phyloP scores from a whole-genome alignment of 2,329 filamentous ascomycete species.

The Sclerotinia sclerotiorum region DNA sequence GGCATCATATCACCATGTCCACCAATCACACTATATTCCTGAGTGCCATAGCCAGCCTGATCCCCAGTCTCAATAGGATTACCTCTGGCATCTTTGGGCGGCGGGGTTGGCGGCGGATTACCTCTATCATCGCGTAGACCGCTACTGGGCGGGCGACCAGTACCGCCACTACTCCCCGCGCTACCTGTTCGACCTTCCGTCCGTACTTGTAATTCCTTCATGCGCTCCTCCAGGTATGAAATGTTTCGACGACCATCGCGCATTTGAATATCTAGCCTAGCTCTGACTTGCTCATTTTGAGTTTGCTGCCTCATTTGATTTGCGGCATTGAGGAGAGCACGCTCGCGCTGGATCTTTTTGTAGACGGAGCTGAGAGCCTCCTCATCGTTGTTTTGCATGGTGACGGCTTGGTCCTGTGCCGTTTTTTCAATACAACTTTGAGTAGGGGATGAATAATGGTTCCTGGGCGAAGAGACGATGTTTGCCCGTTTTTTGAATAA shows the following conservation, averaged over 20 bases:
- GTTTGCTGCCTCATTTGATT: conserved; percentile 95
- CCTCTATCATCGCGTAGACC: conserved; percentile 48
- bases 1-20: conserved; percentile 75
- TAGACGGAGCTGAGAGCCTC: conserved; percentile 75
- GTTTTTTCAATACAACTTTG: conserved; percentile 2
- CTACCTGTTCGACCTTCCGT: conserved; percentile 67
- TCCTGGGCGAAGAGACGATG: conserved; percentile 3
- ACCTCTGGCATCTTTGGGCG: conserved; percentile 67
- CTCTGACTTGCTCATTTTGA: conserved; percentile 87
- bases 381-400: conserved; percentile 62
- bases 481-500: conserved; percentile 15
- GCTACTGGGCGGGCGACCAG: conserved; percentile 42
- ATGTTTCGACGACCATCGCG: conserved; percentile 91
- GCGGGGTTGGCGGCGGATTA: conserved; percentile 62
- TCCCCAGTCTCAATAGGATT: conserved; percentile 50
- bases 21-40: conserved; percentile 57
- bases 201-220: conserved; percentile 84
- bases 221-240: conserved; percentile 90
- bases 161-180: conserved; percentile 58
- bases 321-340: conserved; percentile 89
- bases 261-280: conserved; percentile 89
- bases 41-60: conserved; percentile 62
- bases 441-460: conserved; percentile 14
- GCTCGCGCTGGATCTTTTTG: conserved; percentile 97
- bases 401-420: conserved; percentile 23